Evolutionary conservation across 164 flowering plant species (phyloP).

Genomic region (Piper betle): DNA sequence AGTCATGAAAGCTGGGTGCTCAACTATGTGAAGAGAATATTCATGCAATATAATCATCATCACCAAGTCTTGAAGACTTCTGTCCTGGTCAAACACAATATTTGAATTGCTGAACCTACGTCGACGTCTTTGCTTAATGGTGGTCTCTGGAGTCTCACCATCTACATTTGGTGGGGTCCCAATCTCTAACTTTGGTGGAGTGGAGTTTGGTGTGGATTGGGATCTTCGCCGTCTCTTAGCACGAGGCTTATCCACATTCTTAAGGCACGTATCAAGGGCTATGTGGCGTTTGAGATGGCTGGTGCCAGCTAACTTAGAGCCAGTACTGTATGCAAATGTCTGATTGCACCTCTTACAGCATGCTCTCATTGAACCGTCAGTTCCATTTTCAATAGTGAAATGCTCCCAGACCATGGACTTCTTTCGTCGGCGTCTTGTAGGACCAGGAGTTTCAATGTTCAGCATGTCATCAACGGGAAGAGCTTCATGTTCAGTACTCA

Average conservation of each 20-base stretch:
- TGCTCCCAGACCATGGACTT: constrained; percentile 96
- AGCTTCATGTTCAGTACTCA: not conserved
- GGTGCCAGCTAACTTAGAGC: constrained; percentile 87
- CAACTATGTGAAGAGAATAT: constrained; percentile 72
- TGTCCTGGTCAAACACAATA: constrained; percentile 41
- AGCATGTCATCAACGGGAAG: constrained; percentile 6
- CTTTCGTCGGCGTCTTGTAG: constrained; percentile 69
- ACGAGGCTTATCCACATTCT: constrained; percentile 25
- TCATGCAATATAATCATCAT: constrained; percentile 84
- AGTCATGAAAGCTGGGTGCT: constrained; percentile 60
- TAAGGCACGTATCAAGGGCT: constrained; percentile 65
- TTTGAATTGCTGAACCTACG: constrained; percentile 13
- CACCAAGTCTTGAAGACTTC: constrained; percentile 56
- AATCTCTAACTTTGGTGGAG: no score
- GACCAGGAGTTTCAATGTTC: constrained; percentile 27
- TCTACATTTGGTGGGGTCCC: constrained; percentile 28
- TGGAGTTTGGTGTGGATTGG: no score
- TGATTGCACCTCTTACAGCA: constrained; percentile 84
- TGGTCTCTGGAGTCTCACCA: constrained; percentile 12
- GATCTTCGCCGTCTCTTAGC: constrained; percentile 26
- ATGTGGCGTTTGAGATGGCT: constrained; percentile 94
- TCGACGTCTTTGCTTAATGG: constrained; percentile 42
- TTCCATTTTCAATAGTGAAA: constrained; percentile 64
- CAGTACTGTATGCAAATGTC: constrained; percentile 87
- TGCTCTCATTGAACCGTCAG: constrained; percentile 59